A percentile compares a stretch with the other conserved stretches of the same genome.
Evolutionary conservation across 768 basidiomycete genomes (phyloP).

Genomic region (Psilocybe azurescens): DNA sequence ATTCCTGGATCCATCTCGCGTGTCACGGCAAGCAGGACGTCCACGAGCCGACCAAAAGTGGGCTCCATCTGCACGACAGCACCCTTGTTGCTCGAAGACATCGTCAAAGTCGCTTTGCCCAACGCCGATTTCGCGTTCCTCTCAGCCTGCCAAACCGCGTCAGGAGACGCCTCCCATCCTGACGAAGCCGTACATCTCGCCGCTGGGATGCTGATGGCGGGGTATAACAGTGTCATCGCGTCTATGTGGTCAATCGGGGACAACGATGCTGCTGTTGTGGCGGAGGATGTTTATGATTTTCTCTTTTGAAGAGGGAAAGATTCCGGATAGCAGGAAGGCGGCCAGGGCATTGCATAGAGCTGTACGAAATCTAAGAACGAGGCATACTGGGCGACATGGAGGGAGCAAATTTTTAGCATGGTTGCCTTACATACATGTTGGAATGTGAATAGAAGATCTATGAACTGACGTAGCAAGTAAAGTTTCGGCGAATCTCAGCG

Average conservation of each 20-base stretch:
- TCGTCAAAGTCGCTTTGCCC: slow-evolving; percentile 13
- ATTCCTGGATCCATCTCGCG: slow-evolving; percentile 36
- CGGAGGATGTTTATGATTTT: slow-evolving; percentile 31
- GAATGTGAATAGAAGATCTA: neutral
- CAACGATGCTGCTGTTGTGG: slow-evolving; percentile 32
- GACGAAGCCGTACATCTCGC: slow-evolving; percentile 44
- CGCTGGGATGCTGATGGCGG: slow-evolving; percentile 38
- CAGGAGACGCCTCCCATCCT: slow-evolving; percentile 27
- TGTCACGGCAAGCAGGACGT: slow-evolving; percentile 38
- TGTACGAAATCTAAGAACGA: slow-evolving; percentile 13
- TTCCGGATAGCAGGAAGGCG: slow-evolving; percentile 12
- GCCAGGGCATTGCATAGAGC: slow-evolving; percentile 24
- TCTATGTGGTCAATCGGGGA: slow-evolving; percentile 46
- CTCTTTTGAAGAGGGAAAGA: slow-evolving; percentile 14
- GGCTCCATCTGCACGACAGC: slow-evolving; percentile 25
- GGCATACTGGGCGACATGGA: slow-evolving; percentile 4
- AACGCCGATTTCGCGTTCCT: slow-evolving; percentile 38
- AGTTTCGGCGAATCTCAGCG: too few relatives aligned
- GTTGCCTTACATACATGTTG: slow-evolving; percentile 24
- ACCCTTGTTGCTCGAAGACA: slow-evolving; percentile 17
- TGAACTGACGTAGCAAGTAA: neutral
- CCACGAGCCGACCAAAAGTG: slow-evolving; percentile 28
- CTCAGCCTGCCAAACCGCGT: slow-evolving; percentile 45
- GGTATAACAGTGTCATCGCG: slow-evolving; percentile 34
- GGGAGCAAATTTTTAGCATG: slow-evolving; percentile 16